phyloP scores from a whole-genome alignment of 2,329 filamentous ascomycete species.

The Mycosphaerelloides madeirae region DNA sequence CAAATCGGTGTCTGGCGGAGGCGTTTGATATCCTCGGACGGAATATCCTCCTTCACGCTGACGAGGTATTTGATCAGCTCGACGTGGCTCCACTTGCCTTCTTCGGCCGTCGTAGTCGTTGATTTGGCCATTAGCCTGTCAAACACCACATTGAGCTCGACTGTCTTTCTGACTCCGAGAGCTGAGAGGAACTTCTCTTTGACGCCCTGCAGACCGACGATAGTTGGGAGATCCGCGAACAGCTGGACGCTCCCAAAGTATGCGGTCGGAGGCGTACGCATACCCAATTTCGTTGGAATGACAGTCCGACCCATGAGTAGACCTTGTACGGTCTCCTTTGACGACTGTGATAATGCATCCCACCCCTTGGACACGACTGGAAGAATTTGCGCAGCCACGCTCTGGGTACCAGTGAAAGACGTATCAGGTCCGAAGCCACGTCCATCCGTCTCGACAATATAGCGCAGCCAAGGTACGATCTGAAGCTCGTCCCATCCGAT shows the following conservation, averaged over 20 bases:
- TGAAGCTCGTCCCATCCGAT: constrained; percentile 84
- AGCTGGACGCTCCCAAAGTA: constrained; percentile 93
- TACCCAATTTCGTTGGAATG: constrained; percentile 85
- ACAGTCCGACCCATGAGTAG: constrained; percentile 65
- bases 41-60: constrained; percentile 86
- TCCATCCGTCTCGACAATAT: constrained; percentile 65
- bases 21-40: constrained; percentile 70
- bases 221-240: constrained; percentile 85
- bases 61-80: constrained; percentile 92
- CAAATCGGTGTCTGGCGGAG: constrained; percentile 76
- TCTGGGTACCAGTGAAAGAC: constrained; percentile 65
- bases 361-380: constrained; percentile 81
- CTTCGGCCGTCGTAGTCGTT: constrained; percentile 44
- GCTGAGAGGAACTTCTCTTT: constrained; percentile 86
- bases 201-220: constrained; percentile 69
- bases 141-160: constrained; percentile 92
- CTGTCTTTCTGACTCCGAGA: constrained; percentile 87
- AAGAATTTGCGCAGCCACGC: constrained; percentile 73
- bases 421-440: constrained; percentile 58
- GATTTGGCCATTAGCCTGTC: constrained; percentile 68
- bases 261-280: constrained; percentile 77
- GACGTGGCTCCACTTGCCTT: constrained; percentile 77
- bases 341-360: constrained; percentile 67
- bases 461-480: constrained; percentile 78
- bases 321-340: constrained; percentile 61